phyloP scores from a whole-genome alignment of 2,329 filamentous ascomycete species.

The Ascochyta rabiei region DNA sequence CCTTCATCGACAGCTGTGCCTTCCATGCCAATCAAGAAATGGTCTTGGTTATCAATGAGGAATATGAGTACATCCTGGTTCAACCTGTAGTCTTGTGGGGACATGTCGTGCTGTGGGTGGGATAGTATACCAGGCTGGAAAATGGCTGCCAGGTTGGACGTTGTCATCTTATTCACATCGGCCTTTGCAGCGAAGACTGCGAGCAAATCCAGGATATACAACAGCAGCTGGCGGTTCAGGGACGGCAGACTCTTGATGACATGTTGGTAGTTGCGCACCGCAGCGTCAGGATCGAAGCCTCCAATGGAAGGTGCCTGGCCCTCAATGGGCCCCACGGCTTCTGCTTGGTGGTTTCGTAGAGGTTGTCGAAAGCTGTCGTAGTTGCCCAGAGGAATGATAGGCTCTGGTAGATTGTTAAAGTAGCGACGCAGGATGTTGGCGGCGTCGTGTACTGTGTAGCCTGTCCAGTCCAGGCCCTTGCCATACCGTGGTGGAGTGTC shows the following conservation, averaged over 20 bases:
- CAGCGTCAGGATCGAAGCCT: constrained; percentile 73
- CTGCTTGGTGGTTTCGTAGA: constrained; percentile 70
- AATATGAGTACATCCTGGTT: constrained; percentile 98
- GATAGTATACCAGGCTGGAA: constrained; percentile 97
- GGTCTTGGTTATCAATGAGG: constrained; percentile 96
- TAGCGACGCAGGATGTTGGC: constrained; percentile 95
- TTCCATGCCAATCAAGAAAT: constrained; percentile 98
- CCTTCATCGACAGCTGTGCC: constrained; percentile 96
- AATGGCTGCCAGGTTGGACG: constrained; percentile 91
- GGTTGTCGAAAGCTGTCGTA: constrained; percentile 92
- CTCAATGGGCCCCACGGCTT: constrained; percentile 72
- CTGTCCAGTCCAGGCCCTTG: constrained; percentile 95
- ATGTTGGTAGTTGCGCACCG: constrained; percentile 82
- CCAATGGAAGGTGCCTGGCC: constrained; percentile 71
- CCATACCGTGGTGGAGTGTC: constrained; percentile 89
- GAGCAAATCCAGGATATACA: constrained; percentile 94
- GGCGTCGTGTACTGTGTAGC: constrained; percentile 97
- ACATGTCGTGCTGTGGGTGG: constrained; percentile 94
- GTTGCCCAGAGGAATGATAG: constrained; percentile 91
- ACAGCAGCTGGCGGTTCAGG: constrained; percentile 87
- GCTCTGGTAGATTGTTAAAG: constrained; percentile 93
- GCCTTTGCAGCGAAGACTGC: constrained; percentile 97
- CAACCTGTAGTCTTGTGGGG: constrained; percentile 87
- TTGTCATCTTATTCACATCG: constrained; percentile 96
- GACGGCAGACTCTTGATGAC: constrained; percentile 93